Base-by-base conservation (phyloP, 148 eudicot genomes). In the Spergularia marina region DNA sequence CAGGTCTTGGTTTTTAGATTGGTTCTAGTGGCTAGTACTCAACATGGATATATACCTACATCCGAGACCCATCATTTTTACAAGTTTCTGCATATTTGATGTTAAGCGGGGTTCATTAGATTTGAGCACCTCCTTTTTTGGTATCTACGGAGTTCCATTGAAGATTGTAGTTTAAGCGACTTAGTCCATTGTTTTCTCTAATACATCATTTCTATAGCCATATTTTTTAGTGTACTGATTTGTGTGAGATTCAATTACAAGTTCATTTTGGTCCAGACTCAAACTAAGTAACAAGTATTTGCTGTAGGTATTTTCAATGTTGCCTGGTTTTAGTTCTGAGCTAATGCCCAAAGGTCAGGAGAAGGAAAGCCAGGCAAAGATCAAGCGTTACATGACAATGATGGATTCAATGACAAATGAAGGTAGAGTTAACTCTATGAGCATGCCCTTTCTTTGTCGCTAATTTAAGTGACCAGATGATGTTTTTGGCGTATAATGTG, bases 381-480 rank as follows among this genome's bases (percentile, higher is more conserved):
- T 92, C 56, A 92, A 95, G 85, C 91, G 96, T 36, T 95, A 92
- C 75, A 92, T 95, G 98, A 90, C 97, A 6, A 95, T 95, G 90
- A 95, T 95, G 98, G 97, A 94, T 76, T 94, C 98, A 53, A 94
- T 94, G 98, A 92, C 98, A 64, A 80, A 94, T 69, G 97, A 92
- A 85, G 98, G 97, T 77, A 44, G 65, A 84, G 85, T 78, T 21
- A 12, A 10, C 23, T 20, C 12, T 36, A 36, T 13, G 23, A 13
- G 17, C 25, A 12, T 71, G 67, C 10, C 23, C 63, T 47, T 23
- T 25, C 14, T 40, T 64, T 40, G 51, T 71, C 15, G 23, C 16
- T 25, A 30, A 30, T 30, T 30, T 30, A 2, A 2, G 15, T 3
- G 44, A 67, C 23, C 36, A 30, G 59, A 18, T 56, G 59, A 53